phyloP scores from a whole-genome alignment of 352 stramenopile species.

The Phytophthora sojae region DNA sequence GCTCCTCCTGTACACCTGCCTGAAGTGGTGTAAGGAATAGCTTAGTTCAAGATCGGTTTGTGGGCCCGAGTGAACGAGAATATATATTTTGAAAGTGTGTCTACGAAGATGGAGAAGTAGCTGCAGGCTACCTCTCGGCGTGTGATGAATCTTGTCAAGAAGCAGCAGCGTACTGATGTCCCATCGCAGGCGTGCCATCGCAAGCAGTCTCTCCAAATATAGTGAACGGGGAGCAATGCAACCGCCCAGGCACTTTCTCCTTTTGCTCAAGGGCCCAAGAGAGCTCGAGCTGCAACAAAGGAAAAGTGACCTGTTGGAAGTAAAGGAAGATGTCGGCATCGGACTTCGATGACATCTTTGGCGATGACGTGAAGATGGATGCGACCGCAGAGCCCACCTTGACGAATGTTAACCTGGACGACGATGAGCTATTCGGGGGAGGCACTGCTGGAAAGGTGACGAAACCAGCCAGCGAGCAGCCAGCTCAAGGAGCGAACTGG shows the following conservation, averaged over 20 bases:
- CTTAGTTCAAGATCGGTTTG: conserved; percentile 27
- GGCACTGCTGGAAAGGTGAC: conserved; percentile 12
- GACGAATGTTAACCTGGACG: conserved; percentile 56
- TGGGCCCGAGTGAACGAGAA: conserved; percentile 28
- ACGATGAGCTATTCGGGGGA: conserved; percentile 46
- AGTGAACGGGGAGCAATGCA: neutral
- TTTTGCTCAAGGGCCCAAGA: neutral
- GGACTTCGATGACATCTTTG: conserved; percentile 88
- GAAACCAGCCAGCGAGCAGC: conserved; percentile 18
- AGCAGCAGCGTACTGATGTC: neutral
- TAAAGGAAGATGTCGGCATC: conserved; percentile 35
- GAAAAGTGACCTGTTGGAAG: neutral
- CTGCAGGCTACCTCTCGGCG: neutral
- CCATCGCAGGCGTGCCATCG: neutral
- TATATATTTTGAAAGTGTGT: conserved; percentile 39
- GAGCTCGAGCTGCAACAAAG: neutral
- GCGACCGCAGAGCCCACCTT: conserved; percentile 52
- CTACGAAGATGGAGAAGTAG: neutral
- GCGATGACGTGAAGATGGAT: conserved; percentile 77
- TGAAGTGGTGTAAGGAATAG: conserved; percentile 59
- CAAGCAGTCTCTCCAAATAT: neutral
- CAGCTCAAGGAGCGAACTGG: conserved; percentile 33
- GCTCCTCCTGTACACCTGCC: conserved; percentile 71
- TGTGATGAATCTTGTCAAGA: neutral
- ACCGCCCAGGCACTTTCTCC: neutral